A percentile compares a stretch with the other conserved stretches of the same genome.
Conservation (phyloP, 495 filamentous ascomycete species). For the Halenospora varia region DNA sequence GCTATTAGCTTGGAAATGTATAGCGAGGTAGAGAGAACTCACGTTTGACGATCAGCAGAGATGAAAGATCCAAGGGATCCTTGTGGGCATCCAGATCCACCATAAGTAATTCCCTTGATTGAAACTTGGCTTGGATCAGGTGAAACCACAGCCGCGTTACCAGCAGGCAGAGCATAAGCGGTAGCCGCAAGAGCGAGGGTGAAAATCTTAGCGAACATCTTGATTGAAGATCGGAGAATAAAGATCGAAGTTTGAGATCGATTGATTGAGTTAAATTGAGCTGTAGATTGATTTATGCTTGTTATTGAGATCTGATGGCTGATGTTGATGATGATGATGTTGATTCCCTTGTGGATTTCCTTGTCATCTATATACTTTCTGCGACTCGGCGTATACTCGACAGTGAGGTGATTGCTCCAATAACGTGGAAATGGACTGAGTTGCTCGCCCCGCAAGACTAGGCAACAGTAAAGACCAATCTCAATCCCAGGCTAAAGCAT, state of each 20-base stretch:
- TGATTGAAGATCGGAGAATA: not conserved
- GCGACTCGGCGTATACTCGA: not conserved
- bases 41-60: constrained; percentile 15
- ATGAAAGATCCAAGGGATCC: constrained; percentile 10
- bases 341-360: not conserved
- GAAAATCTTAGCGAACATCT: constrained; percentile 6
- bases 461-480: constrained; percentile 1
- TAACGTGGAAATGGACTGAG: constrained; percentile 5
- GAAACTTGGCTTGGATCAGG: constrained; percentile 14
- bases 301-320: not conserved
- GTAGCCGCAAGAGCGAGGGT: constrained; percentile 6
- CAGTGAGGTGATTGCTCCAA: not conserved
- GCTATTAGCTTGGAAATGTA: not conserved
- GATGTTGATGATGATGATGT: not conserved
- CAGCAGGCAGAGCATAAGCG: constrained; percentile 10
- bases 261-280: no score
- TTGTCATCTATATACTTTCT: constrained; percentile 9
- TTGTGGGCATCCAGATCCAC: constrained; percentile 21
- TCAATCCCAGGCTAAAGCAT: constrained; percentile 7
- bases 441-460: constrained; percentile 3
- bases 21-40: not conserved
- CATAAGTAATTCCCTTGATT: constrained; percentile 20
- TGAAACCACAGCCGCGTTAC: not conserved
- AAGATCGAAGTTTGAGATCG: not conserved
- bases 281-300: no score